phyloP scores from a whole-genome alignment of 352 stramenopile species.

The Globisporangium recalcitrans region DNA sequence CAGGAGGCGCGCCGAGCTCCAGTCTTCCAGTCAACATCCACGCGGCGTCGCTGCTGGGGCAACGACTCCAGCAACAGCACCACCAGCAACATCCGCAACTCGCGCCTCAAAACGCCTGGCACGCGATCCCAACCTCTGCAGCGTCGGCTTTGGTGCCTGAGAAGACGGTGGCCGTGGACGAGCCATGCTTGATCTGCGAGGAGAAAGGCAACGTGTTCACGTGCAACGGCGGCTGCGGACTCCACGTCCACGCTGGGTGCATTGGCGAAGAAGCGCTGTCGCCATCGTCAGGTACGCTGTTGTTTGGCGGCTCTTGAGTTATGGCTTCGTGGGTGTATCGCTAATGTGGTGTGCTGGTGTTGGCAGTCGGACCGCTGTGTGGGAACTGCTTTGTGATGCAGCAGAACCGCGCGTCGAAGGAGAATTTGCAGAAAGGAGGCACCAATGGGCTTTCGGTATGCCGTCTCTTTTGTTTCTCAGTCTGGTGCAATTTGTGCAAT shows the following conservation, averaged over 20 bases:
- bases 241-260: slow-evolving; percentile 50
- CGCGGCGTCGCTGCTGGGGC: neutral
- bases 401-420: slow-evolving; percentile 58
- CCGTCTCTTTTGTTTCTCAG: neutral
- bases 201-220: slow-evolving; percentile 46
- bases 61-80: slow-evolving; percentile 1
- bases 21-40: slow-evolving; percentile 9
- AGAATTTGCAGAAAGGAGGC: slow-evolving; percentile 66
- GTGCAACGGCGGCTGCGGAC: slow-evolving; percentile 55
- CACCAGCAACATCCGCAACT: slow-evolving; percentile 13
- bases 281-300: slow-evolving; percentile 30
- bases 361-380: slow-evolving; percentile 50
- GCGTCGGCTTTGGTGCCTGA: neutral
- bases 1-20: slow-evolving; percentile 1
- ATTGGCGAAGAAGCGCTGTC: slow-evolving; percentile 61
- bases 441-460: slow-evolving; percentile 45
- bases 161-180: slow-evolving; percentile 13
- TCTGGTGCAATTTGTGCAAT: neutral
- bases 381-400: slow-evolving; percentile 71
- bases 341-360: neutral
- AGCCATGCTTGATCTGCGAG: slow-evolving; percentile 44
- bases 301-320: neutral
- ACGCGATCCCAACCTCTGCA: neutral
- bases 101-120: neutral
- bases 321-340: neutral